phyloP scores from a whole-genome alignment of 768 basidiomycete genomes.

The Leccinum subgranulosum region DNA sequence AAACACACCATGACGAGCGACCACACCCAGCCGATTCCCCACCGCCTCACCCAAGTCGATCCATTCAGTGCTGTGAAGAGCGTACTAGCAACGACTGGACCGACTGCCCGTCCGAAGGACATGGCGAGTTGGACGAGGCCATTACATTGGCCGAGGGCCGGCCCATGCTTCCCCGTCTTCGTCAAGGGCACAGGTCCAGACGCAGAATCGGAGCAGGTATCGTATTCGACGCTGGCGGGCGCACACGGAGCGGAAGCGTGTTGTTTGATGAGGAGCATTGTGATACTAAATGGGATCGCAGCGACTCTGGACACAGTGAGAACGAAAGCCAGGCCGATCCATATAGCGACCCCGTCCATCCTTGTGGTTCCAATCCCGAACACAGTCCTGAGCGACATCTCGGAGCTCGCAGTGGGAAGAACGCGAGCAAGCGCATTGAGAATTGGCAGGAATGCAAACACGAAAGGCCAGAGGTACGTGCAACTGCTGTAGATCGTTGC shows the following conservation, averaged over 20 bases:
- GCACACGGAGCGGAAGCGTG: conserved; percentile 35
- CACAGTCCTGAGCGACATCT: background rate
- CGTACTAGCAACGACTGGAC: conserved; percentile 50
- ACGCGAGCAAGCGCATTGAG: conserved; percentile 1
- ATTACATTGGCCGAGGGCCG: conserved; percentile 29
- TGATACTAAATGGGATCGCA: conserved; percentile 39
- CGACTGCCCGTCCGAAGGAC: conserved; percentile 51
- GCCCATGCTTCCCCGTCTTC: background rate
- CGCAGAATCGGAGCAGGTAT: background rate
- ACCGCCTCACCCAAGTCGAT: conserved; percentile 4
- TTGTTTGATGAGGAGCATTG: conserved; percentile 56
- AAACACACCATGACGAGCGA: conserved; percentile 12
- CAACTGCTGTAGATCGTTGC: conserved; percentile 1
- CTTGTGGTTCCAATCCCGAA: background rate
- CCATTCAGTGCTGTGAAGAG: conserved; percentile 18
- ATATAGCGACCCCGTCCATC: conserved; percentile 31
- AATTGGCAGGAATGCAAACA: conserved; percentile 2
- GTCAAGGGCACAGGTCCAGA: background rate
- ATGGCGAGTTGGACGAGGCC: conserved; percentile 57
- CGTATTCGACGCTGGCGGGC: background rate
- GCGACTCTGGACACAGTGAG: conserved; percentile 35
- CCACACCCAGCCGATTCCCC: conserved; percentile 14
- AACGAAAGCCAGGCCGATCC: conserved; percentile 44
- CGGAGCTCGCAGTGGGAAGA: background rate
- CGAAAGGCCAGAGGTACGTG: conserved; percentile 5